These are phyloP conservation scores for Sphagnum contortum DNA, from an alignment of 225 moss, liverwort and hornwort genomes.

Conservation along the genomic window DNA sequence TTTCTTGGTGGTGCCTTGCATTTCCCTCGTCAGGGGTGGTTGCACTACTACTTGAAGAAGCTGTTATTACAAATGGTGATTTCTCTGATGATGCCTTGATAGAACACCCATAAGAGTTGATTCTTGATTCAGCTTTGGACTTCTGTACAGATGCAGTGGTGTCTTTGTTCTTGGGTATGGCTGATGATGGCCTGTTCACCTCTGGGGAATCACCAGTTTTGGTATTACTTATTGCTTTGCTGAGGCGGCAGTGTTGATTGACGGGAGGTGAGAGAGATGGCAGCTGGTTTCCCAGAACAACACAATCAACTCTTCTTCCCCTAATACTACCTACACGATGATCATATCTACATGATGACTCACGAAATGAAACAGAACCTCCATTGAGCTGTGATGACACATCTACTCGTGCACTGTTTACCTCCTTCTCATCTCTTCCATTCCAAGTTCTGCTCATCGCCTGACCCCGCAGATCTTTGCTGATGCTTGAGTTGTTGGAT, in stretches of 20 bases:
- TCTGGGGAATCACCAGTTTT: neutral
- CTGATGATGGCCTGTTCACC: neutral
- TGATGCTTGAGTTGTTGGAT: neutral
- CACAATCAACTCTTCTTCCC: slow-evolving; percentile 24
- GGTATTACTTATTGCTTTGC: too few species aligned
- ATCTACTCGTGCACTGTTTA: slow-evolving; percentile 15
- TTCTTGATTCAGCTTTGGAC: too few species aligned
- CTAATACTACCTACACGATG: slow-evolving; percentile 12
- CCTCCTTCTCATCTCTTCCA: slow-evolving; percentile 29
- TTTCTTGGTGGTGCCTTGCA: too few species aligned
- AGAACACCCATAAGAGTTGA: slow-evolving; percentile 9
- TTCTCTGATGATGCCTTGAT: slow-evolving; percentile 31
- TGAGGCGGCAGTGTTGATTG: neutral
- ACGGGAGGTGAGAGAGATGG: slow-evolving; percentile 22
- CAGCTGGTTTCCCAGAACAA: slow-evolving; percentile 7
- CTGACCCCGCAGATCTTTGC: slow-evolving; percentile 24
- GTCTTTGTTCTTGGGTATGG: too few species aligned
- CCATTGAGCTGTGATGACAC: slow-evolving; percentile 4
- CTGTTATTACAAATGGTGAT: slow-evolving; percentile 25
- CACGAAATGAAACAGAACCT: slow-evolving; percentile 34
- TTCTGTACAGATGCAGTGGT: too few species aligned
- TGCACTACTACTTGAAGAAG: too few species aligned
- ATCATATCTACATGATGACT: slow-evolving; percentile 1
- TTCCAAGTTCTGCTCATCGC: slow-evolving; percentile 25
- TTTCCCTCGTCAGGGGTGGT: too few species aligned